These are phyloP conservation scores for Candida xiaguanensis DNA, from an alignment of 805 yeast genomes.

Conservation along the genomic window DNA sequence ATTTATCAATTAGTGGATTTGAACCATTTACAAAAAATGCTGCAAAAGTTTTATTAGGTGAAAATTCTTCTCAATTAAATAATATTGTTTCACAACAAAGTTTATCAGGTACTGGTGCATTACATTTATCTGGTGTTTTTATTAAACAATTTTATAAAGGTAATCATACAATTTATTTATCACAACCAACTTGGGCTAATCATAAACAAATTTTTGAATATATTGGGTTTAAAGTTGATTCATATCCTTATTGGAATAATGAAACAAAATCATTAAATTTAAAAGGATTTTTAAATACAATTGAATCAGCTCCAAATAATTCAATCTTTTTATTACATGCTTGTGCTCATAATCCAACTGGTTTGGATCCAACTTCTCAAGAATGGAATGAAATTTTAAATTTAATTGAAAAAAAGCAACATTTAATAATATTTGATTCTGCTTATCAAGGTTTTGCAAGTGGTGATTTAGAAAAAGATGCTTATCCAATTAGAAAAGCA, in stretches of 20 bases:
- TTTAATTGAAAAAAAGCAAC: slow-evolving; percentile 56
- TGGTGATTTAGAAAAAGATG: slow-evolving; percentile 79
- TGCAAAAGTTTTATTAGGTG: slow-evolving; percentile 69
- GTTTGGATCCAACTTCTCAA: slow-evolving; percentile 89
- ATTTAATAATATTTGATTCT: slow-evolving; percentile 83
- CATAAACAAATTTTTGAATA: slow-evolving; percentile 78
- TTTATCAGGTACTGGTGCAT: slow-evolving; percentile 85
- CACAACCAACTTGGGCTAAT: slow-evolving; percentile 97
- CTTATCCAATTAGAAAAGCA: slow-evolving; percentile 74
- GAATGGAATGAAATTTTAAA: slow-evolving; percentile 72
- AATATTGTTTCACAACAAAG: slow-evolving; percentile 68
- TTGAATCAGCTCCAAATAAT: slow-evolving; percentile 66
- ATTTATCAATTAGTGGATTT: slow-evolving; percentile 77
- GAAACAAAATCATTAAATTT: slow-evolving; percentile 68
- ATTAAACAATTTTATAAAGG: slow-evolving; percentile 46
- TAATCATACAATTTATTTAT: slow-evolving; percentile 57
- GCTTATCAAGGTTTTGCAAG: slow-evolving; percentile 98
- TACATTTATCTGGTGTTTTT: slow-evolving; percentile 81
- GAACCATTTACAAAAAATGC: slow-evolving; percentile 66
- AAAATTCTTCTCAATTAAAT: slow-evolving; percentile 48
- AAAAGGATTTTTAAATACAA: slow-evolving; percentile 60
- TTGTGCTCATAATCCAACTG: slow-evolving; percentile 98
- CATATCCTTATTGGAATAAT: slow-evolving; percentile 85
- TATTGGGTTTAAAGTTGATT: slow-evolving; percentile 61
- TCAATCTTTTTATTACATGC: slow-evolving; percentile 85